Evolutionary conservation across 1,284 basidiomycete genomes (phyloP).

Genomic region (Sphaerobolus stellatus): DNA sequence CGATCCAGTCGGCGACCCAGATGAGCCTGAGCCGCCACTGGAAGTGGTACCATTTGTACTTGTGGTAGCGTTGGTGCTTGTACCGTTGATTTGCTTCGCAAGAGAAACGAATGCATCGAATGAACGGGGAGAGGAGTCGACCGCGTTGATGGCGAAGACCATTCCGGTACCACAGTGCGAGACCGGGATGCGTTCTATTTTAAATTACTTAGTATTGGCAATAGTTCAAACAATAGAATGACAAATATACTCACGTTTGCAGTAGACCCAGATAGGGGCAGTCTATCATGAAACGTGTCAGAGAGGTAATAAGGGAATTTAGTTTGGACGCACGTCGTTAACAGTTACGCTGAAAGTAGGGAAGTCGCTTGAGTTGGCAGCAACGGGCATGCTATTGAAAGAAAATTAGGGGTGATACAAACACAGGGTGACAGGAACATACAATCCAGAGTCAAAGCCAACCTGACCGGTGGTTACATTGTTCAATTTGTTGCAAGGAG

Average conservation of each 20-base stretch:
- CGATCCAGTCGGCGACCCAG: no score
- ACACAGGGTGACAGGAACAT: slow-evolving; percentile 22
- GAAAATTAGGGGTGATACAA: background rate
- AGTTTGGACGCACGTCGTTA: slow-evolving; percentile 36
- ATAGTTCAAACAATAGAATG: background rate
- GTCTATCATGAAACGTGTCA: background rate
- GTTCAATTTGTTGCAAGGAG: slow-evolving; percentile 50
- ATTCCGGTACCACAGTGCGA: slow-evolving; percentile 20
- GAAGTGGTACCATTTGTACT: background rate
- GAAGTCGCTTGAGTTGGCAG: slow-evolving; percentile 41
- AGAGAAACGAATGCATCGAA: slow-evolving; percentile 24
- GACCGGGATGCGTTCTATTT: slow-evolving; percentile 4
- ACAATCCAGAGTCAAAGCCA: slow-evolving; percentile 64
- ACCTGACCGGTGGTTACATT: slow-evolving; percentile 38
- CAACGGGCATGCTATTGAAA: slow-evolving; percentile 48
- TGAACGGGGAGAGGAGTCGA: slow-evolving; percentile 22
- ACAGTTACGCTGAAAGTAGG: slow-evolving; percentile 56
- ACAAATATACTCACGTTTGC: slow-evolving; percentile 5
- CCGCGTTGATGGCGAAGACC: slow-evolving; percentile 33
- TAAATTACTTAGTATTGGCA: slow-evolving; percentile 28
- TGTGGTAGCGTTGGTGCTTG: background rate
- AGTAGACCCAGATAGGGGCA: slow-evolving; percentile 9
- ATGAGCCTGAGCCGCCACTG: background rate
- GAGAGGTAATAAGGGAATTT: background rate
- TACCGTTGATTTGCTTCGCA: slow-evolving; percentile 18